Base-by-base conservation (phyloP, 2,329 filamentous ascomycete genomes). In the Xylaria sp. region DNA sequence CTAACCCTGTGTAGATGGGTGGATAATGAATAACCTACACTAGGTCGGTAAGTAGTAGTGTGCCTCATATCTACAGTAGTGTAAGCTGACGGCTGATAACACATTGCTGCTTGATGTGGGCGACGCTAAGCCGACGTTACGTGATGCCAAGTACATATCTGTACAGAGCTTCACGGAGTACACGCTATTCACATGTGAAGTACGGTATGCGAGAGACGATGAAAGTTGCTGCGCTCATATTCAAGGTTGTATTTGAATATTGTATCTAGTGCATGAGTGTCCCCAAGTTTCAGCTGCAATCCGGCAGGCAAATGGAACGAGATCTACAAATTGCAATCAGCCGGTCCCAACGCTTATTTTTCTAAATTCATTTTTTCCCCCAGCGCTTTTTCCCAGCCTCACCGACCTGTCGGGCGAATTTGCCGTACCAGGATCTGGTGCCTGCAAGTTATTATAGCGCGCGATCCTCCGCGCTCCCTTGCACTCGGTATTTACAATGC, bases 71-170 rank as follows among this genome's bases (percentile, higher is more conserved):
- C 41, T 18, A 44, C 13, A 44, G 41, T 46, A 18, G 34, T 39
- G 20, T 62, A 69, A 69, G 67, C 67, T 69, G 57, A 69, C 59
- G 31, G 59, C n/a, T 23, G 67, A 64, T 52, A 55, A 64, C 64
- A 34, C 54, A 60, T 69, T 67, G 44, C 67, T 64, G 64, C 48
- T 55, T 48, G 31, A 13, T 20, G 50, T 25, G 50, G 63, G 55
- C 51, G 58, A 37, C 28, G 20, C 46, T 64, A 60, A 31, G 39
- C 46, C 18, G 23, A 39, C 41, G 44, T 66, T 69, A 69, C 59
- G 63, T 66, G 58, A 69, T 66, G 67, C 67, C 63, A 69, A 69
- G 58, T 2, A 13, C 39, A 25, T 20, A 20, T 12, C 7, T 44
- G 41, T 44, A 46, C 39, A 12, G 56, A 10, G 31, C 5, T 52